Base-by-base conservation (phyloP, 2,329 filamentous ascomycete species). In the Tetracladium maxilliforme region DNA sequence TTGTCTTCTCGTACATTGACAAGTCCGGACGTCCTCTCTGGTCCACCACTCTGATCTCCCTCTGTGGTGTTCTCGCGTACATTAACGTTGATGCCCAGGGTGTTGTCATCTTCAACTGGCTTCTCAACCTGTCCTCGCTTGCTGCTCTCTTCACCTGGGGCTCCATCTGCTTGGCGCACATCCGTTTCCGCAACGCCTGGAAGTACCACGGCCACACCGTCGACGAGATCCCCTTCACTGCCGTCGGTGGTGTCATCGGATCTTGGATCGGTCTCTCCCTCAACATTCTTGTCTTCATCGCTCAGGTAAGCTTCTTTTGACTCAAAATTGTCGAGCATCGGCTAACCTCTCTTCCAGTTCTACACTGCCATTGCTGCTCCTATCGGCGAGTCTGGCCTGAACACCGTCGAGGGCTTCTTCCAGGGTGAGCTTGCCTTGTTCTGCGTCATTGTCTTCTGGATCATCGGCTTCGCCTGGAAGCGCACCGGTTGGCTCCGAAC, bases 61-160 rank as follows among this genome's bases (percentile, higher is more conserved):
- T 44, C n/a, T 58, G 75, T 22, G 70, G 70, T 11, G 50, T 70
- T 23, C 53, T 76, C 10, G 66, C 64, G 19, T 76, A 69, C 44
- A 50, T 75, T 26, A 60, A 56, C 21, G 48, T 54, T 43, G 56
- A 61, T 4, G 38, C 14, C 33, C 45, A 45, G 28, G 53, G 47
- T 35, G 41, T 36, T 19, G 49, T 48, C 2, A 58, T 70, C 32
- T 77, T 77, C 51, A 56, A 54, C 38, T 78, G 71, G 71, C 59
- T 78, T 27, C 57, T 82, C 19, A 65, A 78, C 1, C 63, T 86
- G 12, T 80, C 75, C 0, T 78, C 76, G 25, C 65, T 84, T 7
- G 69, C 70, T 3, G 74, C 69, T 32, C 69, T 86, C 45, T 80
- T 84, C 49, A 76, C 77, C 14, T 86, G 78, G 78, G 71, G 68